Conservation (phyloP, 179 eudicot species). For the Beta lomatogona region DNA sequence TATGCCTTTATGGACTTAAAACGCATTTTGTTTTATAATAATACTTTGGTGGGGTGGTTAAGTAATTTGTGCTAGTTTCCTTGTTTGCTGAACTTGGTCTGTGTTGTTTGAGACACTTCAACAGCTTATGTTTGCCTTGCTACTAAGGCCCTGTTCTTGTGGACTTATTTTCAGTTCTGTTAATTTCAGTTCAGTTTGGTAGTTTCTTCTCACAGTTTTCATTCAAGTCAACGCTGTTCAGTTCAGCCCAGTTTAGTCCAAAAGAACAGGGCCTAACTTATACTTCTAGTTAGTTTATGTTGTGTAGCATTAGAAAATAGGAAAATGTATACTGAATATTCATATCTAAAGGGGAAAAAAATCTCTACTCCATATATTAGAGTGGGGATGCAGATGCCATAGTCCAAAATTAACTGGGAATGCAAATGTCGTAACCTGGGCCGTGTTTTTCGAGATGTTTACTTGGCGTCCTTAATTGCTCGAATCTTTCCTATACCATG, state of each 20-base stretch:
- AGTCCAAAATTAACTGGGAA: no score
- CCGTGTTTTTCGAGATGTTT: neutral
- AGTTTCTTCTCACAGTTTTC: no score
- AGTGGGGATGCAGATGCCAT: neutral
- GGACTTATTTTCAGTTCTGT: no score
- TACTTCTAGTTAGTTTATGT: neutral
- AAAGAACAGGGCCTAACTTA: no score
- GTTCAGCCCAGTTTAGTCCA: no score
- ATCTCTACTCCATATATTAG: neutral
- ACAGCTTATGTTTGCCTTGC: neutral
- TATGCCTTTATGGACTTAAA: neutral
- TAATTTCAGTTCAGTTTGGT: no score
- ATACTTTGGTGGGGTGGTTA: conserved; percentile 12
- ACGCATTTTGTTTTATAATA: neutral
- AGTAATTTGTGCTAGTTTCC: neutral
- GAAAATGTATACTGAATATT: neutral
- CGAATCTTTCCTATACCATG: neutral
- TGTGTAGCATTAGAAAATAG: neutral
- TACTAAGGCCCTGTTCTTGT: no score
- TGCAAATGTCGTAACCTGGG: neutral
- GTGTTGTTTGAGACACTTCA: conserved; percentile 6
- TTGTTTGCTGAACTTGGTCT: conserved; percentile 10
- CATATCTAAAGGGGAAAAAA: no score
- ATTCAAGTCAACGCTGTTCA: no score
- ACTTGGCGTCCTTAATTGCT: neutral